phyloP scores from a whole-genome alignment of 2,329 filamentous ascomycete genomes.

The Hymenoscyphus repandus region DNA sequence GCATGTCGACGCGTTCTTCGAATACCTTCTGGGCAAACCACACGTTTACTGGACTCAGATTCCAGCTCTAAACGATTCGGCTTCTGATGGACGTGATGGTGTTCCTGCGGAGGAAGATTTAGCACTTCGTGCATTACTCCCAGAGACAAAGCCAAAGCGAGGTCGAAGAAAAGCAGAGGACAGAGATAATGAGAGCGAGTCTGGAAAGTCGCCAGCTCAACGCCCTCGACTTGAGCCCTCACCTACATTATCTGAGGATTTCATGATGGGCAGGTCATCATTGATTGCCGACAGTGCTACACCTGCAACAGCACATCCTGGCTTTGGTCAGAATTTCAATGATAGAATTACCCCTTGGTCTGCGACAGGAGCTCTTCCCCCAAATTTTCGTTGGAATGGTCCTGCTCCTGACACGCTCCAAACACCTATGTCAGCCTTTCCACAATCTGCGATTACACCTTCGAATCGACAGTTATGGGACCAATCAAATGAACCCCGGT shows the following conservation, averaged over 20 bases:
- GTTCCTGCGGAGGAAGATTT: slow-evolving; percentile 84
- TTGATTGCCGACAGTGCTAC: slow-evolving; percentile 33
- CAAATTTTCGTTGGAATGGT: slow-evolving; percentile 34
- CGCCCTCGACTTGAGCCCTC: slow-evolving; percentile 54
- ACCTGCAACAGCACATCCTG: slow-evolving; percentile 37
- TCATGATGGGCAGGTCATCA: slow-evolving; percentile 27
- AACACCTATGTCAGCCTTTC: slow-evolving; percentile 64
- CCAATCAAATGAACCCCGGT: slow-evolving; percentile 58
- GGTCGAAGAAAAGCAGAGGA: slow-evolving; percentile 59
- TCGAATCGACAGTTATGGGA: slow-evolving; percentile 37
- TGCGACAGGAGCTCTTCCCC: slow-evolving; percentile 21
- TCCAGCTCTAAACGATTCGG: slow-evolving; percentile 57
- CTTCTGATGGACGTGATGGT: slow-evolving; percentile 68
- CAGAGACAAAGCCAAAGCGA: slow-evolving; percentile 63
- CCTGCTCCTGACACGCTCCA: slow-evolving; percentile 46
- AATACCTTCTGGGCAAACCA: slow-evolving; percentile 73
- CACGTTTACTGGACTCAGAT: slow-evolving; percentile 78
- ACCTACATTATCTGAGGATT: slow-evolving; percentile 39
- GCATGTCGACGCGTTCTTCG: slow-evolving; percentile 93
- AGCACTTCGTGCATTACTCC: slow-evolving; percentile 76
- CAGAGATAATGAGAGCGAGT: slow-evolving; percentile 48
- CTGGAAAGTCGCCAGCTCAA: slow-evolving; percentile 47
- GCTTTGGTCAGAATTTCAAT: slow-evolving; percentile 22
- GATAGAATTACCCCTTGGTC: slow-evolving; percentile 27
- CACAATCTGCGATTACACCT: slow-evolving; percentile 73